Evolutionary conservation across 352 stramenopile genomes (phyloP), one percentile per base, ranked within the genome.

Genomic region (Pythium grandisporangium): DNA sequence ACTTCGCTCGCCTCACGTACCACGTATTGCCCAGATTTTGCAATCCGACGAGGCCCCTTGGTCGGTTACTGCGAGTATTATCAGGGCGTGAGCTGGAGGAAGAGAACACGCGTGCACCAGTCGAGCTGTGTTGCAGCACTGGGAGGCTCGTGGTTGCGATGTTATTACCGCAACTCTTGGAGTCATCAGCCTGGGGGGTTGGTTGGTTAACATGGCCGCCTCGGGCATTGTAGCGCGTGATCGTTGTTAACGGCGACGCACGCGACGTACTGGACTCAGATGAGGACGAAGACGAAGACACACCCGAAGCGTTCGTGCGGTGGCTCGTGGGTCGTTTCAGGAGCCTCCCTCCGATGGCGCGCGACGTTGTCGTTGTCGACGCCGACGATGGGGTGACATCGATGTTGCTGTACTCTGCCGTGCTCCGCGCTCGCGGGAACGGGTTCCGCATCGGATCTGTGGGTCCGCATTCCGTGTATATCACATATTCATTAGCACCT

Each of bases 11-110:
- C n/a, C 27, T 8, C 8, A 32, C 27, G 27, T 54, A 59, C 51
- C 51, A 72, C 2, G 62, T 72, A 37, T 74, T 74, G 45, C 63
- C 59, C 17, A 70, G 43, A 39, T 74, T 74, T 23, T 67, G 48
- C 10, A 74, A 53, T 4, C 63, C 63, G 4, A 72, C 58, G 2
- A 66, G 50, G 13, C 62, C 62, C 14, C 45, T 21, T 17, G 38
- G 38, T n/a, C 24, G 38, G 12, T 14, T 22, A 14, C 8, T 11
- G 4, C 11, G 12, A 21, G 11, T n/a, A 19, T n/a, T 45, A 17
- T 14, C 24, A 22, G 36, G 27, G 5, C 8, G 5, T 29, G 17
- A 13, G 13, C 22, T 4, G 7, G 23, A n/a, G 12, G 36, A 42
- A 11, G 33, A 21, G 33, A 38, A 7, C 7, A 38, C 19, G 12